These are phyloP conservation scores for Athelia sp. DNA, from an alignment of 1,284 basidiomycete species.

Conservation along the genomic window DNA sequence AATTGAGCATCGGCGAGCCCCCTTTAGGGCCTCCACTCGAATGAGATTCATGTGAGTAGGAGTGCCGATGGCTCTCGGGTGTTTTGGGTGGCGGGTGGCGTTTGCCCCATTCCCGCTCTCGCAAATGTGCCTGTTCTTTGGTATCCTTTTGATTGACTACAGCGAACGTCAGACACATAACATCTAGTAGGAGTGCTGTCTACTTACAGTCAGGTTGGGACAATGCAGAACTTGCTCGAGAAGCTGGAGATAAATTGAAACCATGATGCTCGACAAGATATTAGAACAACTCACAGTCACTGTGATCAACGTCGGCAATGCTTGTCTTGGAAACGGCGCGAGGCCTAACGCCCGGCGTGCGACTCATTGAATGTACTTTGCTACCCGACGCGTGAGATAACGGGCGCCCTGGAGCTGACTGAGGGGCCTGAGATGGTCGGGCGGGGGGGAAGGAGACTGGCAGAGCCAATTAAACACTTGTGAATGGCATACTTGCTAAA, in stretches of 20 bases:
- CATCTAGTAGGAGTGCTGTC: constrained; percentile 12
- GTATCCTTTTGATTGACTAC: constrained; percentile 8
- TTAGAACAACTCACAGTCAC: neutral
- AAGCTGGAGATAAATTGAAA: too few relatives aligned
- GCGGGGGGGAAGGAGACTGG: constrained; percentile 17
- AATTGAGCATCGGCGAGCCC: constrained; percentile 14
- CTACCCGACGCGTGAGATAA: constrained; percentile 20
- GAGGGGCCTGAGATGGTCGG: neutral
- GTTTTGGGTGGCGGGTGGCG: constrained; percentile 13
- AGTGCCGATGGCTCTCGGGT: constrained; percentile 26
- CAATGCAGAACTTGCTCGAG: neutral
- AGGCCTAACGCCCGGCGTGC: neutral
- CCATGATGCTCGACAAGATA: too few relatives aligned
- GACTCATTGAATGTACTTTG: constrained; percentile 9
- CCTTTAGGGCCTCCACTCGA: constrained; percentile 12
- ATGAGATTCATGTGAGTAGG: constrained; percentile 23
- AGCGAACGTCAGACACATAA: constrained; percentile 9
- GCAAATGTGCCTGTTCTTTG: constrained; percentile 22
- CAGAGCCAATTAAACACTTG: neutral
- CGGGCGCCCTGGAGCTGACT: neutral
- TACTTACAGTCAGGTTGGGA: constrained; percentile 12
- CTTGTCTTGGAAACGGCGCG: neutral
- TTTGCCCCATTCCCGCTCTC: constrained; percentile 33
- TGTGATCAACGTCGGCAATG: neutral
- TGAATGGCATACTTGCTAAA: neutral